These are phyloP conservation scores for Aspergillus taichungensis DNA, from an alignment of 495 filamentous ascomycete genomes.

Conservation along the genomic window DNA sequence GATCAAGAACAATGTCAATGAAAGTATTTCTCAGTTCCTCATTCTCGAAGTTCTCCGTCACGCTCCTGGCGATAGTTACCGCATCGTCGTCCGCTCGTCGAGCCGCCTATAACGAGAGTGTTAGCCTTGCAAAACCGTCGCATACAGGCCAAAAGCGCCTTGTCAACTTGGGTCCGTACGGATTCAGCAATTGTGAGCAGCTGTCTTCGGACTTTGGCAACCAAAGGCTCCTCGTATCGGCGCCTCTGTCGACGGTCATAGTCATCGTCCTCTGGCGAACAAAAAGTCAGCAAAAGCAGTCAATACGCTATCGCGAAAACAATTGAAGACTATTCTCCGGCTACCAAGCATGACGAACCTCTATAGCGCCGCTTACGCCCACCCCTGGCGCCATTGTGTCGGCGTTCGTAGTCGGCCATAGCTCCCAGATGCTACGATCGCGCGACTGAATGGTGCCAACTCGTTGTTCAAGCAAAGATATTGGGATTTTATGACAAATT, in stretches of 20 bases:
- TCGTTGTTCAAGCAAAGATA: no score
- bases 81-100: constrained; percentile 76
- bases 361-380: constrained; percentile 58
- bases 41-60: constrained; percentile 75
- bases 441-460: not conserved
- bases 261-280: constrained; percentile 60
- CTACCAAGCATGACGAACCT: constrained; percentile 30
- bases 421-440: not conserved
- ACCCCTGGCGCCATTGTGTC: constrained; percentile 48
- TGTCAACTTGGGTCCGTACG: constrained; percentile 27
- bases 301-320: not conserved
- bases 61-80: constrained; percentile 60
- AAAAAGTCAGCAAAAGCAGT: not conserved
- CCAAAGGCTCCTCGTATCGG: constrained; percentile 69
- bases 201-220: constrained; percentile 69
- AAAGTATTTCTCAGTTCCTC: constrained; percentile 61
- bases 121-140: constrained; percentile 3
- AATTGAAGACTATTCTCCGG: not conserved
- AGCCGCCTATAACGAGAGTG: constrained; percentile 44
- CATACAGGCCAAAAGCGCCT: no score
- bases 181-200: constrained; percentile 80
- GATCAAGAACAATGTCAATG: constrained; percentile 59
- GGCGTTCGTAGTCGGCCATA: constrained; percentile 71
- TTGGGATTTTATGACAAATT: no score
- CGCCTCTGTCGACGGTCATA: constrained; percentile 66